Conservation (phyloP, 805 yeast genomes). For the Nakazawaea siamensis region DNA sequence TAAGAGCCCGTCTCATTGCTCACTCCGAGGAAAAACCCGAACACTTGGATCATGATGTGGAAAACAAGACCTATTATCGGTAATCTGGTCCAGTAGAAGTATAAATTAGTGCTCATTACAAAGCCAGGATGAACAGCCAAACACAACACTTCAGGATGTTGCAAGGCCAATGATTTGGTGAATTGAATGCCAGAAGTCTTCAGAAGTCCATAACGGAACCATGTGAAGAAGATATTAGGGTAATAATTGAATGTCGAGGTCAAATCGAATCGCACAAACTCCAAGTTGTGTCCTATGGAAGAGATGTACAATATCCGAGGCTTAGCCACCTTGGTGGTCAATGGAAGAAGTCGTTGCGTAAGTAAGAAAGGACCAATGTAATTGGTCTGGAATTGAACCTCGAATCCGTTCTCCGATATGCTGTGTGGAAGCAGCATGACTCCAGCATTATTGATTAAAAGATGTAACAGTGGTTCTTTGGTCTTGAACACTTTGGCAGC, state of each 20-base stretch:
- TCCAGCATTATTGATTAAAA: constrained; percentile 74
- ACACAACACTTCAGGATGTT: constrained; percentile 58
- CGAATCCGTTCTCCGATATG: constrained; percentile 61
- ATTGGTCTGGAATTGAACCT: constrained; percentile 73
- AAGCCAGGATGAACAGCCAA: constrained; percentile 77
- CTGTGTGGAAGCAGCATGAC: constrained; percentile 69
- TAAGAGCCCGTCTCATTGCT: constrained; percentile 63
- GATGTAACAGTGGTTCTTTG: constrained; percentile 43
- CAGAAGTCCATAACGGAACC: constrained; percentile 72
- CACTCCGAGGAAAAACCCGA: constrained; percentile 65
- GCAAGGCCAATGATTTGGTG: constrained; percentile 51
- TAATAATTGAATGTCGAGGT: constrained; percentile 40
- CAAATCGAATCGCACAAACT: constrained; percentile 38
- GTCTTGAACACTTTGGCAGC: constrained; percentile 40
- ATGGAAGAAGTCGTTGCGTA: constrained; percentile 49
- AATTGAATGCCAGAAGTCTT: constrained; percentile 75
- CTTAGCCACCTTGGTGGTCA: constrained; percentile 24
- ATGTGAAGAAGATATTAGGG: constrained; percentile 66
- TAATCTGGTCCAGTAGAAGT: constrained; percentile 67
- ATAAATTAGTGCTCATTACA: constrained; percentile 73
- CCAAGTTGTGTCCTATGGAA: constrained; percentile 57
- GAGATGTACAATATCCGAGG: constrained; percentile 58
- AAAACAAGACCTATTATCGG: constrained; percentile 73
- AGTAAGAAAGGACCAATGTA: constrained; percentile 69
- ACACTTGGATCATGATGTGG: constrained; percentile 62